phyloP scores from a whole-genome alignment of 2,329 filamentous ascomycete genomes.

The Pseudogymnoascus sp. region DNA sequence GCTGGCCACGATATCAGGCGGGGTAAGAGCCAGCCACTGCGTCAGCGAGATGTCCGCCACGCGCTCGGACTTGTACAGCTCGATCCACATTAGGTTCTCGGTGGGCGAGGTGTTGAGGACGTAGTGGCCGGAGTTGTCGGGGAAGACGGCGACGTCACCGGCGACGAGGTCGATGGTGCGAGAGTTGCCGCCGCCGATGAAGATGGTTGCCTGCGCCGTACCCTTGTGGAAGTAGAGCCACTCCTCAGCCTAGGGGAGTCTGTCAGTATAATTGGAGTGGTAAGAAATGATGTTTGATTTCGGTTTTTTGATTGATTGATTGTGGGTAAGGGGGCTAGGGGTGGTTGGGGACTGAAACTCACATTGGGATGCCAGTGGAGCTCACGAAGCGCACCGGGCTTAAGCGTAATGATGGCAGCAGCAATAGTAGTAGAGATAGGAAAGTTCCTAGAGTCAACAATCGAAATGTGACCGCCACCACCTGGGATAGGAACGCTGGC shows the following conservation, averaged over 20 bases:
- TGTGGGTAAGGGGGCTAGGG: neutral
- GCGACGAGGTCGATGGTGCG: conserved; percentile 59
- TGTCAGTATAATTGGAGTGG: neutral
- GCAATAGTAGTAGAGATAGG: conserved; percentile 58
- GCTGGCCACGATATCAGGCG: conserved; percentile 51
- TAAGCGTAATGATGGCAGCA: conserved; percentile 52
- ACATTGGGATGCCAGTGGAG: conserved; percentile 64
- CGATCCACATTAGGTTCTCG: conserved; percentile 58
- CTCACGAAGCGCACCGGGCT: conserved; percentile 55
- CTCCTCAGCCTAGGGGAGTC: conserved; percentile 50
- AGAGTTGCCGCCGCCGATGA: conserved; percentile 50
- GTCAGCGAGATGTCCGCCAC: conserved; percentile 58
- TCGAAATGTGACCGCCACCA: conserved; percentile 51
- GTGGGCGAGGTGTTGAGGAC: conserved; percentile 58
- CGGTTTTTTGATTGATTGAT: neutral
- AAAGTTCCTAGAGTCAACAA: conserved; percentile 60
- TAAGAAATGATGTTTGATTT: neutral
- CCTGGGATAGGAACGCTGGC: conserved; percentile 40
- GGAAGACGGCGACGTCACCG: conserved; percentile 61
- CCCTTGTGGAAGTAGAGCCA: conserved; percentile 65
- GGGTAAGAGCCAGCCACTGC: conserved; percentile 62
- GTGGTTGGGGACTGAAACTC: conserved; percentile 22
- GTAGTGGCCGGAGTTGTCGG: conserved; percentile 58
- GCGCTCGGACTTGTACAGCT: conserved; percentile 59
- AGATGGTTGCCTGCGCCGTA: conserved; percentile 52